Percentiles rank a stretch among this genome's conserved stretches.
Evolutionary conservation across 2,329 filamentous ascomycete genomes (phyloP).

Genomic region (Fusarium sp.): DNA sequence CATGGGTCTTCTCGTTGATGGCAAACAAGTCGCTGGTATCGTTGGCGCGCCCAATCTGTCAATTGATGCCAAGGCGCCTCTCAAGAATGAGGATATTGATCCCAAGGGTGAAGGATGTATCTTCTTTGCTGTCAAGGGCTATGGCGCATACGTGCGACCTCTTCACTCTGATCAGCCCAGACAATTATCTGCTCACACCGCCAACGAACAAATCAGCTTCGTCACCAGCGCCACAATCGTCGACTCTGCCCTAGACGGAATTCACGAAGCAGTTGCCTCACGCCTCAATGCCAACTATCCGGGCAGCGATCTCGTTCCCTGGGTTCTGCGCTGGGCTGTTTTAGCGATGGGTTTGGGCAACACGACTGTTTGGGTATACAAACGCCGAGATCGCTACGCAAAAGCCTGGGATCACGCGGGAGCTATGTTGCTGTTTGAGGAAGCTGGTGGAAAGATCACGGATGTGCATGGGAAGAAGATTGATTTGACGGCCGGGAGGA

Average conservation of each 20-base stretch:
- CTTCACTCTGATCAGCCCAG: slow-evolving; percentile 48
- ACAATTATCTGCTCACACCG: slow-evolving; percentile 49
- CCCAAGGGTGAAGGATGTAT: slow-evolving; percentile 59
- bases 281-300: slow-evolving; percentile 57
- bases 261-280: slow-evolving; percentile 58
- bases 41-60: slow-evolving; percentile 62
- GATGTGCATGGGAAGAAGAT: slow-evolving; percentile 64
- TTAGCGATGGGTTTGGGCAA: slow-evolving; percentile 65
- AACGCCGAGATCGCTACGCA: slow-evolving; percentile 57
- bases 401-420: slow-evolving; percentile 72
- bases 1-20: slow-evolving; percentile 62
- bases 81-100: slow-evolving; percentile 59
- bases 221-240: slow-evolving; percentile 59
- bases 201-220: slow-evolving; percentile 51
- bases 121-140: slow-evolving; percentile 60
- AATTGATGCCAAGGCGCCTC: slow-evolving; percentile 51
- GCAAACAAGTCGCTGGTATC: slow-evolving; percentile 61
- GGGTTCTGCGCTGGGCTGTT: slow-evolving; percentile 66
- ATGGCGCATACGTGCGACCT: slow-evolving; percentile 61
- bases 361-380: slow-evolving; percentile 68
- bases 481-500: slow-evolving; percentile 61
- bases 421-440: slow-evolving; percentile 68
- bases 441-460: slow-evolving; percentile 65
- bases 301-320: slow-evolving; percentile 64
- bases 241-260: slow-evolving; percentile 60